Conservation (phyloP, 352 stramenopile species). For the Phytophthora citricola region DNA sequence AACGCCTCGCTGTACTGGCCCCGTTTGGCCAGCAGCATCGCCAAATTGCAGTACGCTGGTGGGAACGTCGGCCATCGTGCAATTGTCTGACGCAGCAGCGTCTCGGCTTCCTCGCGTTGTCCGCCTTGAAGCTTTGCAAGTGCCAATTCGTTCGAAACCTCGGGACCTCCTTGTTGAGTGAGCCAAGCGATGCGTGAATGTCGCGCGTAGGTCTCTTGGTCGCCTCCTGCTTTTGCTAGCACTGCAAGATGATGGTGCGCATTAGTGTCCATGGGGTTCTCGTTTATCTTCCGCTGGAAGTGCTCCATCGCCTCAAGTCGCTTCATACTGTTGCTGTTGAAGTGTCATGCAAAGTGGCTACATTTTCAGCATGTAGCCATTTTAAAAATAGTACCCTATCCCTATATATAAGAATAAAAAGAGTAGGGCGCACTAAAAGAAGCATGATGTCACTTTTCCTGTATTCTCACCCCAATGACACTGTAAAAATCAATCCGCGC, state of each 20-base stretch:
- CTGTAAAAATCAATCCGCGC: slow-evolving; percentile 10
- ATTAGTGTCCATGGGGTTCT: slow-evolving; percentile 61
- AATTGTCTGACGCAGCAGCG: slow-evolving; percentile 52
- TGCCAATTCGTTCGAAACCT: slow-evolving; percentile 68
- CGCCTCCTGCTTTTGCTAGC: slow-evolving; percentile 52
- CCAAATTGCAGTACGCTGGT: slow-evolving; percentile 63
- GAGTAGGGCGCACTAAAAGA: too few relatives aligned
- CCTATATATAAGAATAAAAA: slow-evolving; percentile 12
- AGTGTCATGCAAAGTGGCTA: slow-evolving; percentile 13
- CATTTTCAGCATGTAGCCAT: not conserved
- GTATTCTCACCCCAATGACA: slow-evolving; percentile 6
- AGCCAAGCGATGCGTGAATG: slow-evolving; percentile 69
- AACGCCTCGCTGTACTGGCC: slow-evolving; percentile 61
- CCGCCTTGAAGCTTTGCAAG: slow-evolving; percentile 57
- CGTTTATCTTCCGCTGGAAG: slow-evolving; percentile 62
- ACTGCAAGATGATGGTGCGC: slow-evolving; percentile 70
- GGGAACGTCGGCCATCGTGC: slow-evolving; percentile 56
- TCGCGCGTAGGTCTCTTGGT: slow-evolving; percentile 46
- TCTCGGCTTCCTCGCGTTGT: slow-evolving; percentile 46
- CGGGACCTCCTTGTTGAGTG: slow-evolving; percentile 59
- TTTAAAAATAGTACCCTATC: not conserved
- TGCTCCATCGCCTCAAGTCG: slow-evolving; percentile 64
- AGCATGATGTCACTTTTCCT: too few relatives aligned
- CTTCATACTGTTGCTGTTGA: slow-evolving; percentile 39
- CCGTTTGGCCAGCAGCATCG: slow-evolving; percentile 46